Base-by-base conservation (phyloP, 352 stramenopile genomes). In the Globisporangium spinosum region DNA sequence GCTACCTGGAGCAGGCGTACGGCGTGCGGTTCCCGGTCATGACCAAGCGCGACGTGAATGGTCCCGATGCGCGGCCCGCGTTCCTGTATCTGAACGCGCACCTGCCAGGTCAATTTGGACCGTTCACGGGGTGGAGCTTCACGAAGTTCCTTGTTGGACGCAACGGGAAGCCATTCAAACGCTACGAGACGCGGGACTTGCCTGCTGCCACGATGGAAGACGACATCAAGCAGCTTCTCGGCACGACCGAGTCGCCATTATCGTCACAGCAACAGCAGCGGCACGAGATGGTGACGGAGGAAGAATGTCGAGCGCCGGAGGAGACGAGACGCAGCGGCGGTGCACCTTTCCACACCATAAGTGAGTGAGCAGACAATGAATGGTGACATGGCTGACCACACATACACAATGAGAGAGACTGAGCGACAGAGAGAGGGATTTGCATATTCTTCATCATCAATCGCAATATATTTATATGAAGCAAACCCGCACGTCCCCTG, bases 21-120 rank as follows among this genome's bases (percentile, higher is more conserved):
- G 43, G 45, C 8, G 70, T 70, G 9, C 69, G 67, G 8, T 85
- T 89, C 58, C 75, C 60, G 0, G 43, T 89, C 34, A 62, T 88
- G 10, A 61, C 73, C 62, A 93, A 89, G 64, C 75, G 75, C 53
- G 78, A 93, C 62, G 87, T 96, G 2, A 95, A 96, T 55, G 87
- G 89, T 9, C 73, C 70, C 6, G 34, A 87, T 29, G 83, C 85
- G 17, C 70, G 86, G 3, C 77, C 88, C 55, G 78, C 89, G 13
- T 95, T 89, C 58, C 47, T 79, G 17, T 95, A 83, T 62, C 69
- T 91, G 58, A 95, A 94, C 35, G 63, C 70, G 29, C 76, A 74
- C 25, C 64, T 81, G 20, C 75, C 70, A 0, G 77, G 73, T 0
- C 45, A 27, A 4, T 75, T 77, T 58, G 76, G 76, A 3, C 62